Percentiles rank a stretch among this genome's conserved stretches.
Conservation (phyloP, 305 asterid genomes). For the Solanum chacoense region DNA sequence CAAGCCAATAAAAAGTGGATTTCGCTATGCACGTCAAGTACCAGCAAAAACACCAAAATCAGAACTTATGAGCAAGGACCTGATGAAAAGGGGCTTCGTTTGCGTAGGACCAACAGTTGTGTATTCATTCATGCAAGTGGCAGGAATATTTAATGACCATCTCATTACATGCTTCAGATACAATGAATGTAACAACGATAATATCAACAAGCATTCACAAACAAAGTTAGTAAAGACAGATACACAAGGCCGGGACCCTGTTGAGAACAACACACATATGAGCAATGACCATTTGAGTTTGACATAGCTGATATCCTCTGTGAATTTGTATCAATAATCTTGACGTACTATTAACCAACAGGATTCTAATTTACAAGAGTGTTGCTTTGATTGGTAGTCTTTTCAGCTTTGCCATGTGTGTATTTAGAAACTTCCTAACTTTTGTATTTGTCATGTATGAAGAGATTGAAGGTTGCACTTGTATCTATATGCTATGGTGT, state of each 20-base stretch:
- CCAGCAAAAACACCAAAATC: slow-evolving; percentile 76
- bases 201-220: slow-evolving; percentile 9
- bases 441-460: not conserved
- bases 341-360: not conserved
- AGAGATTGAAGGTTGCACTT: not conserved
- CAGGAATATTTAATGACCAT: slow-evolving; percentile 68
- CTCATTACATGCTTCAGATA: slow-evolving; percentile 55
- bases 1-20: slow-evolving; percentile 32
- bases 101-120: slow-evolving; percentile 69
- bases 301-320: not conserved
- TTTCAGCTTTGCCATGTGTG: not conserved
- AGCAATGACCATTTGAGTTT: slow-evolving; percentile 1
- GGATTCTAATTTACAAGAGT: not conserved
- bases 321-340: not conserved
- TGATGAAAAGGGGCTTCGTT: slow-evolving; percentile 66
- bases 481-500: not conserved
- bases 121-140: slow-evolving; percentile 72
- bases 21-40: slow-evolving; percentile 44
- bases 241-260: not conserved
- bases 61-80: slow-evolving; percentile 54
- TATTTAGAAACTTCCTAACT: not conserved
- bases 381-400: not conserved
- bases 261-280: slow-evolving; percentile 4
- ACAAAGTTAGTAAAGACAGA: slow-evolving; percentile 9
- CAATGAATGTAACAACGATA: slow-evolving; percentile 28